Base-by-base conservation (phyloP, 2,329 filamentous ascomycete genomes). In the Talaromyces sp. region DNA sequence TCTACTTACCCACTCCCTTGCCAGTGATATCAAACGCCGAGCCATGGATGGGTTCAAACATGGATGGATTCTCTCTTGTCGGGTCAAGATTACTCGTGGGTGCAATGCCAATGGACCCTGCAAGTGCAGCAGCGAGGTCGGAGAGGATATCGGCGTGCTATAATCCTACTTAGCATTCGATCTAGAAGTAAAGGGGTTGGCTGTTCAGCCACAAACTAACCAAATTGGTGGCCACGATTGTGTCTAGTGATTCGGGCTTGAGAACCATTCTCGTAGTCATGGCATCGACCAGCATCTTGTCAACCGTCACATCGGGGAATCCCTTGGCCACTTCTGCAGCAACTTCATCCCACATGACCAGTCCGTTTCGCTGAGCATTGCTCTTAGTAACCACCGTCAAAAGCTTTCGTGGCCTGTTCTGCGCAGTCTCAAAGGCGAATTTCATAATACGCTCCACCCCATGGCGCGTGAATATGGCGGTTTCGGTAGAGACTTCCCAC, bases 51-150 rank as follows among this genome's bases (percentile, higher is more conserved):
- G 85, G 84, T 73, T 87, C 84, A 62, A 86, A 87, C 75, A 87
- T 82, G 61, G 81, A 84, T 0, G 86, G 86, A 62, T 85, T 82
- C 64, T 81, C 68, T 17, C 83, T 76, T 2, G 82, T 85, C 1
- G 87, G 87, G 64, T 90, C 87, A 1, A 90, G 77, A 65, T 89
- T 89, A 55, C 81, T 84, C 0, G 87, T 89, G 3, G 88, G 87
- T 3, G 88, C 88, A 61, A 91, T 89, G 9, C 88, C 87, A 62
- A 90, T 90, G 2, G 83, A 87, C 0, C 88, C 88, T 2, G 87
- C 87, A 7, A 90, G 76, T 0, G 87, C 86, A 14, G 88, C 87
- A 6, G 87, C 88, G 21, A 90, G 77, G 67, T 90, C 88, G 0
- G 86, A 89, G 4, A 90, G 80, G 55, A 89, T 89, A 63, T 89